phyloP scores from a whole-genome alignment of 2,329 filamentous ascomycete genomes.

The Cordyceps fumosorosea region DNA sequence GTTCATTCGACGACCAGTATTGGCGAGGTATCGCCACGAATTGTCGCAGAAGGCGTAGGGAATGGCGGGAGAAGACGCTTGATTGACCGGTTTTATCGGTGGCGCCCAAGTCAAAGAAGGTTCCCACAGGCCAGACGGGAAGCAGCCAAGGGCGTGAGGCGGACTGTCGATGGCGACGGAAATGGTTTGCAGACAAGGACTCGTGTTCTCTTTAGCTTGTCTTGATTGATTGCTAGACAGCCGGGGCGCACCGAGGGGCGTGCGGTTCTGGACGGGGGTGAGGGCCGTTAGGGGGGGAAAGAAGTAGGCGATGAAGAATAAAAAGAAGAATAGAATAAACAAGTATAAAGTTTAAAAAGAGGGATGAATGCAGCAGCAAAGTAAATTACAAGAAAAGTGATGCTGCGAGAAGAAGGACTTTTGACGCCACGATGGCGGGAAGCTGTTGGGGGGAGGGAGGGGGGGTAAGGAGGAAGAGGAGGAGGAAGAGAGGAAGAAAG shows the following conservation, averaged over 20 bases:
- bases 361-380: background rate
- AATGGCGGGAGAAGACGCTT: background rate
- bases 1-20: background rate
- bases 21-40: background rate
- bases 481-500: background rate
- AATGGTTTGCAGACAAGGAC: background rate
- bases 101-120: background rate
- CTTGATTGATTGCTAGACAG: background rate
- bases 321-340: conserved; percentile 4
- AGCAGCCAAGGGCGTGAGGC: background rate
- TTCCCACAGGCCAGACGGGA: background rate
- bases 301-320: background rate
- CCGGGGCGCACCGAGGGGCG: background rate
- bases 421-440: conserved; percentile 9
- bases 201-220: background rate
- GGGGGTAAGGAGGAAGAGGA: background rate
- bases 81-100: background rate
- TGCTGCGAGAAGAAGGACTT: conserved; percentile 6
- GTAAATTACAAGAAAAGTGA: conserved; percentile 9
- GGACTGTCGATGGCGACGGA: background rate
- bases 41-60: background rate
- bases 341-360: conserved; percentile 5
- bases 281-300: background rate
- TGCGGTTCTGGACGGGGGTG: background rate
- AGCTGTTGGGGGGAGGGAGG: background rate